phyloP scores from a whole-genome alignment of 2,329 filamentous ascomycete species.

The Penicillium brevicompactum region DNA sequence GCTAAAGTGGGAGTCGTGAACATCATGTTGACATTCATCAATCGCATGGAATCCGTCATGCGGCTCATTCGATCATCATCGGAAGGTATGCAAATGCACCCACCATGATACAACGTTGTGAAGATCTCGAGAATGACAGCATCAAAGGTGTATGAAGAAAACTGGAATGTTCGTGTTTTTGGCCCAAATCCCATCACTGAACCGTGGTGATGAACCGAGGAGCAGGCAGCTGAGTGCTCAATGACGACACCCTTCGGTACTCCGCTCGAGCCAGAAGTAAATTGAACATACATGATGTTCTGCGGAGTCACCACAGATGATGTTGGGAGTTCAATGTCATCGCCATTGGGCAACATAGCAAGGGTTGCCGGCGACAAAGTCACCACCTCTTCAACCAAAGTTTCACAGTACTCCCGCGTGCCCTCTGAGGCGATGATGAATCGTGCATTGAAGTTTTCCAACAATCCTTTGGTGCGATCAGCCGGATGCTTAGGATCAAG shows the following conservation, averaged over 20 bases:
- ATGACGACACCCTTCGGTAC: conserved; percentile 22
- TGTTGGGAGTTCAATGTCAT: no score
- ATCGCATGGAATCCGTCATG: conserved; percentile 10
- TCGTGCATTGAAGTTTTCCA: no score
- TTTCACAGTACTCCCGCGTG: no score
- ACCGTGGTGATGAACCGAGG: conserved; percentile 4
- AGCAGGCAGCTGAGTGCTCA: conserved; percentile 12
- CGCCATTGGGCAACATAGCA: no score
- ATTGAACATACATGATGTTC: conserved; percentile 6
- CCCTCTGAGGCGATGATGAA: no score
- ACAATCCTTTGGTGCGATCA: no score
- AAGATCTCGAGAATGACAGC: conserved; percentile 36
- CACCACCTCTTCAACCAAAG: no score
- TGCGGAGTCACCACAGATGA: conserved; percentile 4
- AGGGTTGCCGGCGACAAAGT: no score
- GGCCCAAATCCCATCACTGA: conserved; percentile 8
- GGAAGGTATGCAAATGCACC: conserved; percentile 48
- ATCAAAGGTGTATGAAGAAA: conserved; percentile 45
- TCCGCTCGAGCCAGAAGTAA: conserved; percentile 25
- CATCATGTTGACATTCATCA: conserved; percentile 44
- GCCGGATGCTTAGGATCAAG: no score
- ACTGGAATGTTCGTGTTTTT: conserved; percentile 32
- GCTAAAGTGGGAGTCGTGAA: conserved; percentile 61
- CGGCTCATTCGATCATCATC: conserved; percentile 47
- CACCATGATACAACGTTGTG: conserved; percentile 43